phyloP scores from a whole-genome alignment of 2,329 filamentous ascomycete genomes.

The Albophoma yamanashiensis region DNA sequence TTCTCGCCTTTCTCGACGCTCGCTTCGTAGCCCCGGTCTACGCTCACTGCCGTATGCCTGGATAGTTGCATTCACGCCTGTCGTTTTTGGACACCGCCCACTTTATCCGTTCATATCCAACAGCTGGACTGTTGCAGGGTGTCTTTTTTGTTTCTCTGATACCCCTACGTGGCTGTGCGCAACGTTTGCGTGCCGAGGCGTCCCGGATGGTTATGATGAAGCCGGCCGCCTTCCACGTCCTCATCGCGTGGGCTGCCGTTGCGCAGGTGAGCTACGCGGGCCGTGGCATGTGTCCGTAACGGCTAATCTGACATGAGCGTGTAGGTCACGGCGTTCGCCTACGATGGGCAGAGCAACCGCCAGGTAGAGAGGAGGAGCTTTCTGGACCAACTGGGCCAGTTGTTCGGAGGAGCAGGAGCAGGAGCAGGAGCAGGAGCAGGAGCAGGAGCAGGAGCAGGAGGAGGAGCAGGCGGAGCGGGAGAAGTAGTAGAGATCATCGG shows the following conservation, averaged over 20 bases:
- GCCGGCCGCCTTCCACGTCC: constrained; percentile 7
- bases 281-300: not conserved
- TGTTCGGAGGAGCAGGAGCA: constrained; percentile 2
- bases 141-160: not conserved
- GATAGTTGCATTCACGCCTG: not conserved
- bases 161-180: not conserved
- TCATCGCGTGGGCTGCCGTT: constrained; percentile 7
- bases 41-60: not conserved
- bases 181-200: not conserved
- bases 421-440: not conserved
- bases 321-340: constrained; percentile 3
- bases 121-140: constrained; percentile 4
- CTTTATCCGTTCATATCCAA: not conserved
- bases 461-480: not conserved
- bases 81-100: not conserved
- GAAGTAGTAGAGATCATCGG: not conserved
- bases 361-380: constrained; percentile 1
- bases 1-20: not conserved
- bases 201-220: constrained; percentile 8
- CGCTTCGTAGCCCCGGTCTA: not conserved
- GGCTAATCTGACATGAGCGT: not conserved
- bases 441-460: not conserved
- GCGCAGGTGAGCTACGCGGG: constrained; percentile 6
- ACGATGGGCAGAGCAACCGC: constrained; percentile 1
- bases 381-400: constrained; percentile 5